Conservation (phyloP, 1,284 basidiomycete species). For the Inonotus obliquus region DNA sequence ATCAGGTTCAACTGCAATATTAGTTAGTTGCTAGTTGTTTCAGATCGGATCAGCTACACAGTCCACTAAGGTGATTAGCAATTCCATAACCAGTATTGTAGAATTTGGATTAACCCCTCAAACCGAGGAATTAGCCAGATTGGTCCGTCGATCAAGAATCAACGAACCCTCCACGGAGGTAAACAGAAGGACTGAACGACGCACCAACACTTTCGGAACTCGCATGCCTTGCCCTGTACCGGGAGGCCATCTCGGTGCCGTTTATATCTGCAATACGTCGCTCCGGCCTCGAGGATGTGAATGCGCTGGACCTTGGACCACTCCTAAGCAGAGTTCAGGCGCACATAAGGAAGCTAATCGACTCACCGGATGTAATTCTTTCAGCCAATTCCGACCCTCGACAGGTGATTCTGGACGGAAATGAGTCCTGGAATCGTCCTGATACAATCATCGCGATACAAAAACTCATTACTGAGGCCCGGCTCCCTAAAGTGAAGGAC, state of each 20-base stretch:
- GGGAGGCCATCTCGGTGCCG: conserved; percentile 27
- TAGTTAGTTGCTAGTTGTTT: too few species aligned
- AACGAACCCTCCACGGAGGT: too few species aligned
- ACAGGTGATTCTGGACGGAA: too few species aligned
- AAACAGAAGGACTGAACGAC: conserved; percentile 28
- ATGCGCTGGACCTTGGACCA: conserved; percentile 27
- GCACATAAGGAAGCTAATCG: conserved; percentile 23
- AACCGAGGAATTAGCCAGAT: conserved; percentile 24
- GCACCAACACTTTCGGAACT: conserved; percentile 32
- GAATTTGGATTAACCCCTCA: too few species aligned
- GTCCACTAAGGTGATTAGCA: too few species aligned
- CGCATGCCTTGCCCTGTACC: conserved; percentile 30
- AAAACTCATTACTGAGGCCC: not conserved
- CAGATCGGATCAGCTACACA: too few species aligned
- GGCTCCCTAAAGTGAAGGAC: conserved; percentile 10
- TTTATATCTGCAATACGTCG: conserved; percentile 23
- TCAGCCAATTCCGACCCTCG: too few species aligned
- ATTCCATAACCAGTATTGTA: too few species aligned
- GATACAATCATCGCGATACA: conserved; percentile 15
- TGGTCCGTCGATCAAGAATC: conserved; percentile 23
- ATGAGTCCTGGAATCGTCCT: too few species aligned
- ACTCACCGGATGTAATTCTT: too few species aligned
- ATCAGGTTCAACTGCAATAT: too few species aligned
- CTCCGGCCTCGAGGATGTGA: conserved; percentile 22
- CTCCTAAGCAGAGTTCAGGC: conserved; percentile 23